Evolutionary conservation across 768 basidiomycete genomes (phyloP), one percentile per base, ranked within the genome.

Genomic region (Lyophyllum decastes): DNA sequence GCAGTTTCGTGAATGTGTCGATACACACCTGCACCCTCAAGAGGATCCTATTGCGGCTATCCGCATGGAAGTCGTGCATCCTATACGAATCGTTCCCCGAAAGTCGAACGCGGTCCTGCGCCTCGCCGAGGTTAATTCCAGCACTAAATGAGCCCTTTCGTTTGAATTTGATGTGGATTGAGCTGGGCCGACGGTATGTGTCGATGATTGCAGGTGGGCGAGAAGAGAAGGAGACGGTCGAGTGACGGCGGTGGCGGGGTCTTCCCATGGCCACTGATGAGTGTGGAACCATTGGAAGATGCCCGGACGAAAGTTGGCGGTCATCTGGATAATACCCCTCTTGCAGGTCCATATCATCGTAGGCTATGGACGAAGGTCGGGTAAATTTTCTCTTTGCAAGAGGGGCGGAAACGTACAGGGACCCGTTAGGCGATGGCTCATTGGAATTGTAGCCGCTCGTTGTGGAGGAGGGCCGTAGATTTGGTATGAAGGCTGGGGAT

Each of bases 121-220:
- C 89, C 70, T 89, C 88, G 19, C 80, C 81, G 19, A 91, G 79
- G 38, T 79, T 84, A 62, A 91, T 80, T 7, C 89, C 89, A 21
- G 82, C 77, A 50, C 79, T 73, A 66, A 88, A 82, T 12, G 84
- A 76, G 11, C 86, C 87, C 75, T 87, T 90, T 68, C 85, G 83
- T 72, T 87, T 89, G 74, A 91, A 91, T 68, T 87, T 89, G 57
- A 91, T 75, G 53, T 83, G 74, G 40, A 79, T 72, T 25, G 80
- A 75, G 62, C 78, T 80, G 14, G 80, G 75, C 24, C 78, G 75
- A 21, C 78, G 80, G 66, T 79, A 82, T n/a, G 73, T 66, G 55
- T 84, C 78, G 53, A 78, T 64, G 7, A 68, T 66, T 34, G 72
- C 34, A 25, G 55, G 67, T 14, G 77, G 76, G 34, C 66, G 69